Conservation (phyloP, 345 rosid genomes). For the Chamaenerion angustifolium region DNA sequence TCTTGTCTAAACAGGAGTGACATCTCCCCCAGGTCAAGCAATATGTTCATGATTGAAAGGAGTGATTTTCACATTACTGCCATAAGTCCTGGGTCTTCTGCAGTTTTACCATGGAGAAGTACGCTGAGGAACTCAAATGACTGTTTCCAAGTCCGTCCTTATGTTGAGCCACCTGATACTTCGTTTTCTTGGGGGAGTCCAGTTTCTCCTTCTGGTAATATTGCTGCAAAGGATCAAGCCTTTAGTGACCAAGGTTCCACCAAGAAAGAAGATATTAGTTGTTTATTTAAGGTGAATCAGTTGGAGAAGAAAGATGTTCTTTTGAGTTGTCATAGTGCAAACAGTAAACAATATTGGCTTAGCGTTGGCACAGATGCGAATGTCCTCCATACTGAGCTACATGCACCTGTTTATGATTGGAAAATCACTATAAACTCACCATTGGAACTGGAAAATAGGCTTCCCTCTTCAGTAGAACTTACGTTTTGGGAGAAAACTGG, state of each 20-base stretch:
- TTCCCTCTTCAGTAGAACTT: slow-evolving; percentile 77
- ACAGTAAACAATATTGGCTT: slow-evolving; percentile 71
- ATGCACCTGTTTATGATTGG: slow-evolving; percentile 96
- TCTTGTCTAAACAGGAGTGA: slow-evolving; percentile 19
- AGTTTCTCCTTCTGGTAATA: slow-evolving; percentile 34
- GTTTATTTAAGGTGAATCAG: slow-evolving; percentile 50
- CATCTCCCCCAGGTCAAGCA: slow-evolving; percentile 26
- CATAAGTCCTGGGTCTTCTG: slow-evolving; percentile 56
- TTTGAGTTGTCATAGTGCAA: slow-evolving; percentile 33
- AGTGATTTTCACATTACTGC: slow-evolving; percentile 6
- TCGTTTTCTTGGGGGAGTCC: slow-evolving; percentile 59
- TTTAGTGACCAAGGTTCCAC: slow-evolving; percentile 46
- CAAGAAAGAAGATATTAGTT: slow-evolving; percentile 41
- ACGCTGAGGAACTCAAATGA: slow-evolving; percentile 50
- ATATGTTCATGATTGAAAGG: slow-evolving; percentile 33
- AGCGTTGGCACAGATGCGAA: slow-evolving; percentile 83
- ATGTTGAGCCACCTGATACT: slow-evolving; percentile 29
- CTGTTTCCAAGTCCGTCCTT: slow-evolving; percentile 63
- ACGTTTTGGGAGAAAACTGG: slow-evolving; percentile 70
- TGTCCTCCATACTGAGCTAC: slow-evolving; percentile 76
- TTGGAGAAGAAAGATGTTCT: slow-evolving; percentile 92
- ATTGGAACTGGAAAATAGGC: slow-evolving; percentile 86
- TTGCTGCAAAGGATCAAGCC: background rate
- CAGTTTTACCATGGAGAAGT: slow-evolving; percentile 79
- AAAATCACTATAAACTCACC: slow-evolving; percentile 72